phyloP scores from a whole-genome alignment of 805 yeast genomes.

The Schizosaccharomyces osmophilus region DNA sequence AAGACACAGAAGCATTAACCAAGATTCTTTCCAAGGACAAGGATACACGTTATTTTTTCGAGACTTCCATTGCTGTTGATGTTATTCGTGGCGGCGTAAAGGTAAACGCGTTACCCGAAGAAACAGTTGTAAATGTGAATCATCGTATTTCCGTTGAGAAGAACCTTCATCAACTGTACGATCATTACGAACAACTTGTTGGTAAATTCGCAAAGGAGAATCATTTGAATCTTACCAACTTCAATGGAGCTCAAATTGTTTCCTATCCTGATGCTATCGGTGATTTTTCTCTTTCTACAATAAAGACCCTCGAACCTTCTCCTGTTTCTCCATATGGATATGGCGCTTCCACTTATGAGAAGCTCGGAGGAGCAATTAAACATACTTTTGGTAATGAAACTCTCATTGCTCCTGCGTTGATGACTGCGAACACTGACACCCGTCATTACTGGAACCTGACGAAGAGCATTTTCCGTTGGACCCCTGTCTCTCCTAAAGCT shows the following conservation, averaged over 20 bases:
- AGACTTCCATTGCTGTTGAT: conserved; percentile 47
- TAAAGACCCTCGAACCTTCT: conserved; percentile 22
- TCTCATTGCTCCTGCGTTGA: conserved; percentile 30
- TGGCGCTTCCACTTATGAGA: conserved; percentile 24
- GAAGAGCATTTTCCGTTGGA: conserved; percentile 34
- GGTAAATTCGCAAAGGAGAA: conserved; percentile 21
- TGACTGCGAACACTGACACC: conserved; percentile 54
- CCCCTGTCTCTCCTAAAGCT: conserved; percentile 22
- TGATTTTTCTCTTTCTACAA: conserved; percentile 11
- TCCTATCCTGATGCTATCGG: conserved; percentile 7
- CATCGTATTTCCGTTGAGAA: conserved; percentile 41
- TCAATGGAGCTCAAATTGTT: conserved; percentile 5
- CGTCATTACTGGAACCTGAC: conserved; percentile 38
- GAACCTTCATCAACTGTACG: conserved; percentile 20
- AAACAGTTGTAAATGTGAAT: conserved; percentile 28
- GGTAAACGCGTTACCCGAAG: conserved; percentile 54
- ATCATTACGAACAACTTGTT: conserved; percentile 18
- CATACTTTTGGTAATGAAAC: conserved; percentile 30
- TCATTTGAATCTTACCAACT: conserved; percentile 23
- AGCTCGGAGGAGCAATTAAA: conserved; percentile 37
- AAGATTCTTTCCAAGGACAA: conserved; percentile 6
- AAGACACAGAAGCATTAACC: conserved; percentile 6
- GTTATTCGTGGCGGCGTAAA: conserved; percentile 49
- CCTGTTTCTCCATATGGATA: conserved; percentile 23
- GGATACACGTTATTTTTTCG: conserved; percentile 19